phyloP scores from a whole-genome alignment of 2,329 filamentous ascomycete genomes.

The Trichocomaceae sp. region DNA sequence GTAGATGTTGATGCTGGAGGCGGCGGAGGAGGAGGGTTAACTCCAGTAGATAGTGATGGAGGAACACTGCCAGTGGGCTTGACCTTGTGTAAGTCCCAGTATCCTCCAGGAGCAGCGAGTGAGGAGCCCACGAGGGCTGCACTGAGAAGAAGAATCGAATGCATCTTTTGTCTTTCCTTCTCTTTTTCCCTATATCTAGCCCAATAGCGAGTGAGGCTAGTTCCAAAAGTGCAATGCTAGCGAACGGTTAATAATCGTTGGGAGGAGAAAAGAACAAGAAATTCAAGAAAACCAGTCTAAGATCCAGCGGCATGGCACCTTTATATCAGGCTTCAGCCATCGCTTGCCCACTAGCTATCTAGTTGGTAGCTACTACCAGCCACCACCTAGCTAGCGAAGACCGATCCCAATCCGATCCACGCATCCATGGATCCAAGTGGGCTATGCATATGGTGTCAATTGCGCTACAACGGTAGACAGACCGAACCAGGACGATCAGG shows the following conservation, averaged over 20 bases:
- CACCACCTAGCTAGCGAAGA: background rate
- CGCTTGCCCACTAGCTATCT: background rate
- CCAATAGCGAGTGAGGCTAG: conserved; percentile 9
- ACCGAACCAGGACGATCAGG: background rate
- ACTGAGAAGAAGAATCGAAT: background rate
- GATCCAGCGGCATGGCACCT: background rate
- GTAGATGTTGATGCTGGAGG: background rate
- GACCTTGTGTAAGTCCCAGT: conserved; percentile 3
- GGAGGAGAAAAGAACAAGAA: background rate
- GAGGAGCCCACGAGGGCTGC: conserved; percentile 12
- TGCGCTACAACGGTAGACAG: background rate
- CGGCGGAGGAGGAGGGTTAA: background rate
- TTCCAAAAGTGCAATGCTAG: background rate
- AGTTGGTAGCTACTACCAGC: background rate
- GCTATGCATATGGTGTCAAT: background rate
- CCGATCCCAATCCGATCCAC: background rate
- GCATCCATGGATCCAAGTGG: background rate
- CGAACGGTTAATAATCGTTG: background rate
- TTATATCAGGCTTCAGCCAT: background rate
- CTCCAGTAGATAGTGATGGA: background rate
- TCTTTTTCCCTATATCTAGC: background rate
- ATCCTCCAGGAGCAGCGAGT: conserved; percentile 8
- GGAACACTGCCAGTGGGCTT: background rate
- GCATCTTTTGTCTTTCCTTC: conserved; percentile 8
- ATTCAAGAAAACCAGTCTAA: background rate